Evolutionary conservation across 2,329 filamentous ascomycete species (phyloP).

Genomic region (Ophiosphaerella narmari): DNA sequence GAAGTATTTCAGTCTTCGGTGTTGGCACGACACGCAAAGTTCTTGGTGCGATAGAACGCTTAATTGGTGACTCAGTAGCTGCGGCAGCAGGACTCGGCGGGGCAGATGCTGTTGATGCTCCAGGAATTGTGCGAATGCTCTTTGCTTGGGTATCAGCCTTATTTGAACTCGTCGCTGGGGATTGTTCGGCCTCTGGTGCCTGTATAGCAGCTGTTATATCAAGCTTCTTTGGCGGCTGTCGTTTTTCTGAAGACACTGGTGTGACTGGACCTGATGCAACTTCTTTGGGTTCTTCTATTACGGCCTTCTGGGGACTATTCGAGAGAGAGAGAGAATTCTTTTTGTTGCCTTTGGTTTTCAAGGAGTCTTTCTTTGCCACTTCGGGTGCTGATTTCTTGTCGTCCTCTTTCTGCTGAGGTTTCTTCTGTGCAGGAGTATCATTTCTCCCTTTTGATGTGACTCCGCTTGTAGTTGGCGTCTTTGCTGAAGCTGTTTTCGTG

Average conservation of each 20-base stretch:
- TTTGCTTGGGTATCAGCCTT: constrained; percentile 34
- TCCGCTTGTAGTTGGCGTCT: constrained; percentile 16
- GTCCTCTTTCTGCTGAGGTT: constrained; percentile 14
- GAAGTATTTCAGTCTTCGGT: constrained; percentile 64
- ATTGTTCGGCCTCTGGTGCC: constrained; percentile 22
- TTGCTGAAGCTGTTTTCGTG: constrained; percentile 12
- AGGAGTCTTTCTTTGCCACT: constrained; percentile 18
- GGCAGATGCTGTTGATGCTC: constrained; percentile 55
- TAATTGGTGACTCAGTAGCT: constrained; percentile 48
- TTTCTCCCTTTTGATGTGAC: constrained; percentile 16
- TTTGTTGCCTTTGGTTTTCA: constrained; percentile 27
- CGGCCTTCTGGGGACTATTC: constrained; percentile 13
- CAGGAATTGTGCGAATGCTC: constrained; percentile 27
- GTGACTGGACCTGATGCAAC: constrained; percentile 7
- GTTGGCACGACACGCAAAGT: constrained; percentile 73
- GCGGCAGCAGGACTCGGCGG: constrained; percentile 60
- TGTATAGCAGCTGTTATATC: constrained; percentile 51
- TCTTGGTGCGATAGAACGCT: constrained; percentile 57
- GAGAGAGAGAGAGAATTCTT: constrained; percentile 18
- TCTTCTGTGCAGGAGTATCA: constrained; percentile 4
- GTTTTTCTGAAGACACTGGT: constrained; percentile 29
- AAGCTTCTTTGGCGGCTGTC: constrained; percentile 53
- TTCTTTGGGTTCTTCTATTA: constrained; percentile 12
- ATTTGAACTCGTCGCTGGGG: constrained; percentile 11
- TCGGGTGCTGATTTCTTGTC: constrained; percentile 21